Evolutionary conservation across 1,284 basidiomycete species (phyloP), one percentile per base, ranked within the genome.

Genomic region (Naganishia cerealis): DNA sequence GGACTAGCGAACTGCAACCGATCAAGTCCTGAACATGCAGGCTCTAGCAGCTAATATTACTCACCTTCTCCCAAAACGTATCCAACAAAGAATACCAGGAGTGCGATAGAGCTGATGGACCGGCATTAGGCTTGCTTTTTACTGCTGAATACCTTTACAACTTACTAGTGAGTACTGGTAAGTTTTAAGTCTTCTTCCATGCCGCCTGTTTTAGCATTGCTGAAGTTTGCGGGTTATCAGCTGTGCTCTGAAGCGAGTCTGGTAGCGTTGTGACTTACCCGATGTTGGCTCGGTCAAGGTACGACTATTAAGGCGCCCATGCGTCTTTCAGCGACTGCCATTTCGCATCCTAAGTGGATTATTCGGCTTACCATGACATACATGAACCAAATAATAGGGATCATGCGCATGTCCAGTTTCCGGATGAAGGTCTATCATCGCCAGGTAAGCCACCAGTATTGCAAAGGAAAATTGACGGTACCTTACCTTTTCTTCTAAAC

Each of bases 271-370:
- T 18, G 15, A 18, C 71, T 36, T 61, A 67, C 73, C 78, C 76
- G 29, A 80, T 78, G 66, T 80, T 80, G 38, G 77, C 78, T 52
- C 78, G 71, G 68, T 80, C 78, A 2, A 80, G 73, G 69, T 79
- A 81, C 3, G 75, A 76, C 63, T 66, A 13, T 33, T n/a, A 24
- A 50, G 21, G 24, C 13, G 46, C 9, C 7, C 1, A n/a, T 18
- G n/a, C 16, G 13, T n/a, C 1, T 24, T 13, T 50, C 21, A 50
- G n/a, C n/a, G 46, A 50, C 15, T 10, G n/a, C n/a, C 10, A 8
- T 9, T 50, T 15, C n/a, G n/a, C 46, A 24, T 24, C 7, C 43
- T 8, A 46, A 50, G 10, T 15, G 46, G 15, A 15, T 1, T 2
- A 9, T 8, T 38, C 4, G 15, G 42, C 61, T 42, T 42, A 63